Evolutionary conservation across 2,329 filamentous ascomycete genomes (phyloP).

Genomic region (Colletotrichum horii): DNA sequence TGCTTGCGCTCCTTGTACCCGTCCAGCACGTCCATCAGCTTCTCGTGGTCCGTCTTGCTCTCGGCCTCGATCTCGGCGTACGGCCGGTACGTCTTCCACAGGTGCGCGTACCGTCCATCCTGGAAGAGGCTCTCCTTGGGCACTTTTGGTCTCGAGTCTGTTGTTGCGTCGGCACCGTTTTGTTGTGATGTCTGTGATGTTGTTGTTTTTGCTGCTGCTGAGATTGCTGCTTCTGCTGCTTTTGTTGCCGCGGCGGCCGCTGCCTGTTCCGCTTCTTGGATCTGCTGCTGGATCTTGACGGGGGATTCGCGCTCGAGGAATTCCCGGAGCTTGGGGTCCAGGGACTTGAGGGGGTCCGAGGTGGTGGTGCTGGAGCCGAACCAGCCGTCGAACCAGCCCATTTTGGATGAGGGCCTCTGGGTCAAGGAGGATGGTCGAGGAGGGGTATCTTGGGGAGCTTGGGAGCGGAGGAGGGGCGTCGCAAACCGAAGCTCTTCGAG

Average conservation of each 20-base stretch:
- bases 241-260: constrained; percentile 20
- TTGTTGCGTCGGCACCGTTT: not conserved
- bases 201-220: constrained; percentile 22
- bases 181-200: not conserved
- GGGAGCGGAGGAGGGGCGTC: not conserved
- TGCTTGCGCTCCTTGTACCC: constrained; percentile 83
- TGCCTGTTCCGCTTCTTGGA: constrained; percentile 5
- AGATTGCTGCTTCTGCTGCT: constrained; percentile 21
- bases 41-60: constrained; percentile 78
- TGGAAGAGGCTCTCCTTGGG: constrained; percentile 59
- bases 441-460: not conserved
- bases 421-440: too few relatives aligned
- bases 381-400: constrained; percentile 62
- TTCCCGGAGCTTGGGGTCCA: constrained; percentile 83
- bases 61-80: constrained; percentile 72
- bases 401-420: constrained; percentile 29
- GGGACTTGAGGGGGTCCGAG: constrained; percentile 68
- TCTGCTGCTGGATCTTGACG: constrained; percentile 61
- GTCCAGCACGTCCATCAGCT: constrained; percentile 79
- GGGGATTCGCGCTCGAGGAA: constrained; percentile 86
- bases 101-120: constrained; percentile 74
- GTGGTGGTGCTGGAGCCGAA: constrained; percentile 54
- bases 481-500: constrained; percentile 16
- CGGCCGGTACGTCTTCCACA: constrained; percentile 92
- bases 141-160: constrained; percentile 33